Conservation (phyloP, 495 filamentous ascomycete genomes). For the Oidiodendron maius region DNA sequence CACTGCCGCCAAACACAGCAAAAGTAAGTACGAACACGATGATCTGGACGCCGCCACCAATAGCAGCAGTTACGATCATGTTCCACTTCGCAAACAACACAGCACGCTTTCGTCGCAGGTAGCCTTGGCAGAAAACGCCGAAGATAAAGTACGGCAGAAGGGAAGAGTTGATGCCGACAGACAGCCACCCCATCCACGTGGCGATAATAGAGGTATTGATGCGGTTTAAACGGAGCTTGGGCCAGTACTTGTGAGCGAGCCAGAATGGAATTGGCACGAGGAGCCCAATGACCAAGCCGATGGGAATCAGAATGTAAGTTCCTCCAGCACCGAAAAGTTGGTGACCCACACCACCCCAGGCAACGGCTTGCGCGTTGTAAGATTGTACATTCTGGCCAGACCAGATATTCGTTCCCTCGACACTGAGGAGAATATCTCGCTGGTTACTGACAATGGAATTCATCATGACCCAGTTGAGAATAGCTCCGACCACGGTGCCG, state of each 20-base stretch:
- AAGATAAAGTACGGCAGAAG: conserved; percentile 29
- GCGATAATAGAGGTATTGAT: conserved; percentile 14
- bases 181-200: conserved; percentile 28
- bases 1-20: conserved; percentile 46
- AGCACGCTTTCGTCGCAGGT: conserved; percentile 41
- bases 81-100: conserved; percentile 50
- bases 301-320: conserved; percentile 30
- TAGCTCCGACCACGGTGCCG: conserved; percentile 38
- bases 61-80: conserved; percentile 47
- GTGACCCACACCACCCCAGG: conserved; percentile 34
- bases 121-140: conserved; percentile 42
- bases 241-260: conserved; percentile 22
- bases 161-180: conserved; percentile 32
- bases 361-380: conserved; percentile 31
- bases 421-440: conserved; percentile 26
- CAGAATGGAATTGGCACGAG: conserved; percentile 31
- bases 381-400: conserved; percentile 40
- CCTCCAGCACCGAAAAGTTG: conserved; percentile 33
- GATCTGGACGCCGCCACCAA: conserved; percentile 46
- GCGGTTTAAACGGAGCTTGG: neutral
- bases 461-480: conserved; percentile 45
- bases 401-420: conserved; percentile 40
- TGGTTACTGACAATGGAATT: conserved; percentile 31
- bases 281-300: conserved; percentile 31
- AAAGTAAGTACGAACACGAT: conserved; percentile 53